A percentile compares a stretch with the other conserved stretches of the same genome.
phyloP scores from a whole-genome alignment of 2,329 filamentous ascomycete genomes.

The Beauveria bassiana region DNA sequence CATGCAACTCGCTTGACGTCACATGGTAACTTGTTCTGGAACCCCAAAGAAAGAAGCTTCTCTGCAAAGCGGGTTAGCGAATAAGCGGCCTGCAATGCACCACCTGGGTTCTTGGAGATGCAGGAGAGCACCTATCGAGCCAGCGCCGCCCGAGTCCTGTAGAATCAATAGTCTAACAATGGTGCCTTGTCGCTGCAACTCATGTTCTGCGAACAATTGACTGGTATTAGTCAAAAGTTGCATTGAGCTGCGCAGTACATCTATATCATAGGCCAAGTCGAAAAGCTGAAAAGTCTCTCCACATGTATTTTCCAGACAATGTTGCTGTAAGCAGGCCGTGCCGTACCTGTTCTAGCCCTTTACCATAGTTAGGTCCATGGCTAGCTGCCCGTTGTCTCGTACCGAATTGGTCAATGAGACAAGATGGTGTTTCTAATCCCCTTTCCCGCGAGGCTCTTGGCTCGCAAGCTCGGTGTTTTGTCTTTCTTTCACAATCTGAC shows the following conservation, averaged over 20 bases:
- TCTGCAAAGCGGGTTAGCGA: background rate
- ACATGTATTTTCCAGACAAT: too few relatives aligned
- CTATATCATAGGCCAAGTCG: background rate
- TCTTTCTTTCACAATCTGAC: too few relatives aligned
- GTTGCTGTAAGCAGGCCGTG: too few relatives aligned
- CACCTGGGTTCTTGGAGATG: background rate
- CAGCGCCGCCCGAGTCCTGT: background rate
- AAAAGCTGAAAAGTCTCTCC: background rate
- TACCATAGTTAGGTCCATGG: too few relatives aligned
- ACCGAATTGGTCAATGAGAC: too few relatives aligned
- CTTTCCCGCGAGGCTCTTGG: too few relatives aligned
- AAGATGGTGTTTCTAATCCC: too few relatives aligned
- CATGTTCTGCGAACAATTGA: background rate
- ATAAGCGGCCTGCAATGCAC: background rate
- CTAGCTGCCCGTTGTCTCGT: too few relatives aligned
- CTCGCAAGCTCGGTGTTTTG: too few relatives aligned
- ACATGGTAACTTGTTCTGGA: background rate
- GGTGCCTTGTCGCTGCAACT: background rate
- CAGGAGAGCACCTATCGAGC: background rate
- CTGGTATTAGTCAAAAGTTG: background rate
- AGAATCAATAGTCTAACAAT: background rate
- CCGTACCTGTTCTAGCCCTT: too few relatives aligned
- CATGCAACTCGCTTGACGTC: background rate
- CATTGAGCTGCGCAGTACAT: background rate
- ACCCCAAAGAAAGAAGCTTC: background rate